Conservation (phyloP, 306 rosid genomes). For the Inga leiocalycina region DNA sequence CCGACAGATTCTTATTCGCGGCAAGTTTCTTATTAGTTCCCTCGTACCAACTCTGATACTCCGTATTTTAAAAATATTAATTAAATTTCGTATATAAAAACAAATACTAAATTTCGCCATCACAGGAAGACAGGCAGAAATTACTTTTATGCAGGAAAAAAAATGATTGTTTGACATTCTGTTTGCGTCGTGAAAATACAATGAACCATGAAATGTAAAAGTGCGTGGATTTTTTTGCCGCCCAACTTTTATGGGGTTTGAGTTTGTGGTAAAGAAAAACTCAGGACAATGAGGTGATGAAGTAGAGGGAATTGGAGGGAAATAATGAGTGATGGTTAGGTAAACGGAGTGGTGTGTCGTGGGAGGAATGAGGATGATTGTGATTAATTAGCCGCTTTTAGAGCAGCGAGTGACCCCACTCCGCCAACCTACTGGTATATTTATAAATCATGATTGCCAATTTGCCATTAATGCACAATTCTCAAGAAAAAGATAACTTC, state of each 20-base stretch:
- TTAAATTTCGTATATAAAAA: not conserved
- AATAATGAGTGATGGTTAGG: not conserved
- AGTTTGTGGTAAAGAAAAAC: no score
- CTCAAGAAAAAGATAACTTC: not conserved
- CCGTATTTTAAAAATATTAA: not conserved
- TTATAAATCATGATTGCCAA: not conserved
- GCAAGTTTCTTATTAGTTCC: not conserved
- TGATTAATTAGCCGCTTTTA: conserved; percentile 14
- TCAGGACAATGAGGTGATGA: not conserved
- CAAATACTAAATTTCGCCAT: not conserved
- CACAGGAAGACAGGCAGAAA: not conserved
- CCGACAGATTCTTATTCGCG: not conserved
- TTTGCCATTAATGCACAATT: not conserved
- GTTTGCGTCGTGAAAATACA: not conserved
- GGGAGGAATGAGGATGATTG: not conserved
- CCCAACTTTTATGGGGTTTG: no score
- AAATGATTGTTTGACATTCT: no score
- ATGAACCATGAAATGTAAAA: not conserved
- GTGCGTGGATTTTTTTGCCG: no score
- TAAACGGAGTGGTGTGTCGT: not conserved
- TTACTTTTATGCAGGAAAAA: no score
- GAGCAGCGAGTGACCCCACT: conserved; percentile 14
- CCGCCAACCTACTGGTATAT: not conserved
- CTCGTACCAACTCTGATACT: not conserved
- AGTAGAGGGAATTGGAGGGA: not conserved